These are phyloP conservation scores for Mycena olivaceomarginata DNA, from an alignment of 768 basidiomycete genomes.

Conservation along the genomic window DNA sequence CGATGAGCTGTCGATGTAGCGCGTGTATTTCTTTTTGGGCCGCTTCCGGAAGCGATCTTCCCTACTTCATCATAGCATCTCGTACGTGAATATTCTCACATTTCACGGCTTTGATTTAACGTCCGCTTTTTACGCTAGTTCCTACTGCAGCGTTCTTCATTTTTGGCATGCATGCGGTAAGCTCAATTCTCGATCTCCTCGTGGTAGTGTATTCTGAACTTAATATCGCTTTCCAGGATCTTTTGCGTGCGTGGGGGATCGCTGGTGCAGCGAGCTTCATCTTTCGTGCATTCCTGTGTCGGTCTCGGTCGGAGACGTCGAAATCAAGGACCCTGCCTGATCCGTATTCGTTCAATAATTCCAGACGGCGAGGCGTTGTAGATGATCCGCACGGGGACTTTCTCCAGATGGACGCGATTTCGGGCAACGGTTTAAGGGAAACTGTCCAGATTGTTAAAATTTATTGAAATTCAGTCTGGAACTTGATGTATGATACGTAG, in stretches of 20 bases:
- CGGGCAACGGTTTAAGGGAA: no score
- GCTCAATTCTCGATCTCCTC: not conserved
- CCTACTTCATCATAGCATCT: constrained; percentile 27
- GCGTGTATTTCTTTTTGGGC: constrained; percentile 29
- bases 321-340: no score
- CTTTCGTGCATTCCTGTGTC: not conserved
- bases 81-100: not conserved
- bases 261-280: not conserved
- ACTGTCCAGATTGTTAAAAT: no score
- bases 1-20: not conserved
- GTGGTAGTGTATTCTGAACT: not conserved
- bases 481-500: no score
- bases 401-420: no score
- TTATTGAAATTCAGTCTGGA: no score
- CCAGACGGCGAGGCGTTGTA: no score
- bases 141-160: constrained; percentile 24
- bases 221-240: not conserved
- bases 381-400: no score
- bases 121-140: not conserved
- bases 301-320: no score
- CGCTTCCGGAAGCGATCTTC: not conserved
- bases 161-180: constrained; percentile 22
- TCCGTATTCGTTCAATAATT: no score
- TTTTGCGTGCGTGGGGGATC: constrained; percentile 6
- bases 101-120: not conserved